A percentile compares a stretch with the other conserved stretches of the same genome.
Conservation (phyloP, 2,329 filamentous ascomycete genomes). For the Albophoma yamanashiensis region DNA sequence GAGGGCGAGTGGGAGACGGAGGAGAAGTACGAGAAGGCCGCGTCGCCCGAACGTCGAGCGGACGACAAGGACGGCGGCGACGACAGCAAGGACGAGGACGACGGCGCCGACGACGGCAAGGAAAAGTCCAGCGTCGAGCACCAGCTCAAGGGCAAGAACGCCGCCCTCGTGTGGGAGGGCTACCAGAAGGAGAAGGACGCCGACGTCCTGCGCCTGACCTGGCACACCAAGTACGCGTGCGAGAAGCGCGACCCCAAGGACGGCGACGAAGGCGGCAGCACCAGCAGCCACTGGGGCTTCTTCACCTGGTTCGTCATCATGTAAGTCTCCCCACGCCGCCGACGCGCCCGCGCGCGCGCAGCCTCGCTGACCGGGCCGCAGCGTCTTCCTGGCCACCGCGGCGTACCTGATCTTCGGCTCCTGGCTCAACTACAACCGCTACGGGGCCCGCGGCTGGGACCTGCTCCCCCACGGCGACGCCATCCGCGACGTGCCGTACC, state of each 20-base stretch:
- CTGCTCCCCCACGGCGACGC: constrained; percentile 86
- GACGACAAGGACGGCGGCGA: constrained; percentile 17
- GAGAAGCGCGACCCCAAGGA: constrained; percentile 40
- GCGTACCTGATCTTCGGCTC: constrained; percentile 95
- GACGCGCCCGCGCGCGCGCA: no score
- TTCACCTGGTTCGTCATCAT: constrained; percentile 96
- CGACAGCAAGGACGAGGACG: constrained; percentile 24
- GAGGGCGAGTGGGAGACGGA: constrained; percentile 56
- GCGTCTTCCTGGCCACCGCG: constrained; percentile 73
- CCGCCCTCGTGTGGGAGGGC: constrained; percentile 65
- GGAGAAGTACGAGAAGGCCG: constrained; percentile 28
- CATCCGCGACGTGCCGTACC: constrained; percentile 83
- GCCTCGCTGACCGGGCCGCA: constrained; percentile 22
- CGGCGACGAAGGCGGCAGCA: constrained; percentile 29
- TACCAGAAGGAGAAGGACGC: constrained; percentile 52
- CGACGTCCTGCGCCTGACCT: constrained; percentile 62
- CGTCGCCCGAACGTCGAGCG: constrained; percentile 3
- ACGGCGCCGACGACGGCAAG: constrained; percentile 24
- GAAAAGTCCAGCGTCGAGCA: constrained; percentile 33
- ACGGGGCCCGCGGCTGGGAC: constrained; percentile 91
- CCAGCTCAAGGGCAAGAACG: constrained; percentile 42
- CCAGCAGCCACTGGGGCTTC: constrained; percentile 69
- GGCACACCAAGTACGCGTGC: constrained; percentile 83
- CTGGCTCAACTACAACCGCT: constrained; percentile 98
- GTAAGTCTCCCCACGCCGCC: constrained; percentile 40